Evolutionary conservation across 306 rosid species (phyloP).

Genomic region (Vigna reflexopilosa): DNA sequence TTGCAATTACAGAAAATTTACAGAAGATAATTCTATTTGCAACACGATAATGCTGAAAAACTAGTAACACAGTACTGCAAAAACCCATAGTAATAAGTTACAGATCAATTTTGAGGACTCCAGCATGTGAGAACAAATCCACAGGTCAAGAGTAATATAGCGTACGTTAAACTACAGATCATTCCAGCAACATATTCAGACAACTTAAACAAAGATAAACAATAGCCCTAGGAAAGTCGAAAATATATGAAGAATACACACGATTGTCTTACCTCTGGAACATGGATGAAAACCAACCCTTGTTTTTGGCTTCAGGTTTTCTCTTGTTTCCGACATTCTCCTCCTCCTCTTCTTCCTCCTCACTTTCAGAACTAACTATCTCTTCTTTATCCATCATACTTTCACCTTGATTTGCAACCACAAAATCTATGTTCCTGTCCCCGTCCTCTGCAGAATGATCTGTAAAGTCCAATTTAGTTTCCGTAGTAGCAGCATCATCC

Average conservation of each 20-base stretch:
- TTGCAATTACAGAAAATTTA: conserved; percentile 15
- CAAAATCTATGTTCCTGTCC: conserved; percentile 60
- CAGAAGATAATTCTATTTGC: not conserved
- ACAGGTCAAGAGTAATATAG: not conserved
- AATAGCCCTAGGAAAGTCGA: conserved; percentile 20
- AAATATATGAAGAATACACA: not conserved
- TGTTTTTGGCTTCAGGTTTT: conserved; percentile 76
- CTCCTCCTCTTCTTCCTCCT: conserved; percentile 56
- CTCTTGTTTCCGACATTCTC: conserved; percentile 60
- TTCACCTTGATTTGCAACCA: conserved; percentile 78
- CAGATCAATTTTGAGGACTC: too few species aligned
- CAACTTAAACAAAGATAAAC: conserved; percentile 1
- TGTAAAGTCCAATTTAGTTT: conserved; percentile 40
- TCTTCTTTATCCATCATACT: conserved; percentile 95
- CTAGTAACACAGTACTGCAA: not conserved
- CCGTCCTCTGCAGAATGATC: conserved; percentile 52
- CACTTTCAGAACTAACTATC: conserved; percentile 79
- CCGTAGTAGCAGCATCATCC: conserved; percentile 21
- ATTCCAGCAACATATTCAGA: conserved; percentile 15
- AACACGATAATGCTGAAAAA: not conserved
- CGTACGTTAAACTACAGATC: not conserved
- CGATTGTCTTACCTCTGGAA: conserved; percentile 71
- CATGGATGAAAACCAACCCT: conserved; percentile 93
- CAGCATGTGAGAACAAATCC: too few species aligned
- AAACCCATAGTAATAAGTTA: not conserved